phyloP scores from a whole-genome alignment of 148 eudicot species.

The Fagopyrum esculentum region DNA sequence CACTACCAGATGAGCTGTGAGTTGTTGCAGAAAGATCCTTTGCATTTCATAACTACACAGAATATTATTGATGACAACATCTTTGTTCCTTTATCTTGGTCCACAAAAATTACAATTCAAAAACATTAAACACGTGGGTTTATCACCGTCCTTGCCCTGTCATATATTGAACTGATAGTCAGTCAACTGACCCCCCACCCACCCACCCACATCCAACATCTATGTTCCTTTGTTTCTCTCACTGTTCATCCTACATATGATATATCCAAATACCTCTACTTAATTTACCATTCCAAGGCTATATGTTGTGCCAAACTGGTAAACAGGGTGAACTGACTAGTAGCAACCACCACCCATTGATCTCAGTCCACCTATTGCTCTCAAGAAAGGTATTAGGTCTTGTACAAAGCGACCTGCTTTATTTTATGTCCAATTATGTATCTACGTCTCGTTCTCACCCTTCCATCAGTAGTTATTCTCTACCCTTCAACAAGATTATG shows the following conservation, averaged over 20 bases:
- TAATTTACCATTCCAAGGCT: no score
- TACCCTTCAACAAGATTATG: background rate
- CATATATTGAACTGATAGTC: no score
- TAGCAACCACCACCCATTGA: background rate
- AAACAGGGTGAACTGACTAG: no score
- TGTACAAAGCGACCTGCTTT: background rate
- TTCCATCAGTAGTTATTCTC: background rate
- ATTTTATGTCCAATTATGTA: background rate
- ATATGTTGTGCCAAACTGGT: no score
- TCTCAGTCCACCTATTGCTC: background rate
- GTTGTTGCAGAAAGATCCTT: background rate
- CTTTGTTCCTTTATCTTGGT: background rate
- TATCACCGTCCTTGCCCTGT: background rate
- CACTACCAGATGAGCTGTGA: background rate
- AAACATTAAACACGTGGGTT: background rate
- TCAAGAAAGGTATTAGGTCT: background rate
- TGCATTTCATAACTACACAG: background rate
- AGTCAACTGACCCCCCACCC: no score
- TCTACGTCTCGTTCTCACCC: background rate
- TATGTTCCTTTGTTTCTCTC: no score
- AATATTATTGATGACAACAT: no score
- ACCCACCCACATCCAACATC: no score
- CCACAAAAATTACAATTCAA: background rate
- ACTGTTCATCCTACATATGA: no score
- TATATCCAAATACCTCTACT: no score